phyloP scores from a whole-genome alignment of 2,329 filamentous ascomycete genomes.

The Penicillium sp. region DNA sequence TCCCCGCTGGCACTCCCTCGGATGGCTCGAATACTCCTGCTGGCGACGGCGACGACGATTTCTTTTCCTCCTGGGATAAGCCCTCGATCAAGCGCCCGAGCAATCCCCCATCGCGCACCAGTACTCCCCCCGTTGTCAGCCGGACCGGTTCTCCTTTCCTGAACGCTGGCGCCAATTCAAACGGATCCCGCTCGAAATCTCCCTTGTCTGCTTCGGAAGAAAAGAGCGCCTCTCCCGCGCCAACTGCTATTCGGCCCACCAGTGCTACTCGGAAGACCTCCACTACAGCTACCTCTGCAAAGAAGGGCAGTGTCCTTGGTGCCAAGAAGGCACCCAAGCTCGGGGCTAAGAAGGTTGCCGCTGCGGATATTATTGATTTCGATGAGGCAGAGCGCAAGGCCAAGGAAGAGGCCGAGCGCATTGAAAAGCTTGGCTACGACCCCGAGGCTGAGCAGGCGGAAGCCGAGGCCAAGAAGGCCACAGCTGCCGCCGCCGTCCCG shows the following conservation, averaged over 20 bases:
- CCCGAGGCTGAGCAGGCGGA: conserved; percentile 75
- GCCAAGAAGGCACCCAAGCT: conserved; percentile 81
- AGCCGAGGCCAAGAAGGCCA: conserved; percentile 31
- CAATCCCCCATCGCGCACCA: conserved; percentile 85
- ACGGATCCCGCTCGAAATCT: conserved; percentile 76
- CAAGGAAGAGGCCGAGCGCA: conserved; percentile 93
- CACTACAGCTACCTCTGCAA: conserved; percentile 61
- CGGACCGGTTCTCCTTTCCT: conserved; percentile 90
- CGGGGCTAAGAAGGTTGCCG: conserved; percentile 84
- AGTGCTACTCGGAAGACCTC: conserved; percentile 78
- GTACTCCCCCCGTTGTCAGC: conserved; percentile 76
- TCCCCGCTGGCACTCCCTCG: conserved; percentile 56
- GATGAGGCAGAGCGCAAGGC: conserved; percentile 97
- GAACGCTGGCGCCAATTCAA: conserved; percentile 66
- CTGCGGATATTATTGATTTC: conserved; percentile 80
- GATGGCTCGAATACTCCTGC: conserved; percentile 74
- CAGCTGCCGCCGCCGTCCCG: conserved; percentile 50
- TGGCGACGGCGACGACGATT: conserved; percentile 82
- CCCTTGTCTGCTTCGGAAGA: conserved; percentile 65
- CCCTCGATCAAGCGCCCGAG: conserved; percentile 94
- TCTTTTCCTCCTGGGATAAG: conserved; percentile 99
- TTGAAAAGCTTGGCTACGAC: conserved; percentile 93
- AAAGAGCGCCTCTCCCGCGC: conserved; percentile 53
- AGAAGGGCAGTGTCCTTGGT: conserved; percentile 82
- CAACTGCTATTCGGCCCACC: conserved; percentile 69